Conservation (phyloP, 495 filamentous ascomycete species). For the Lasiosphaeriaceae sp. region DNA sequence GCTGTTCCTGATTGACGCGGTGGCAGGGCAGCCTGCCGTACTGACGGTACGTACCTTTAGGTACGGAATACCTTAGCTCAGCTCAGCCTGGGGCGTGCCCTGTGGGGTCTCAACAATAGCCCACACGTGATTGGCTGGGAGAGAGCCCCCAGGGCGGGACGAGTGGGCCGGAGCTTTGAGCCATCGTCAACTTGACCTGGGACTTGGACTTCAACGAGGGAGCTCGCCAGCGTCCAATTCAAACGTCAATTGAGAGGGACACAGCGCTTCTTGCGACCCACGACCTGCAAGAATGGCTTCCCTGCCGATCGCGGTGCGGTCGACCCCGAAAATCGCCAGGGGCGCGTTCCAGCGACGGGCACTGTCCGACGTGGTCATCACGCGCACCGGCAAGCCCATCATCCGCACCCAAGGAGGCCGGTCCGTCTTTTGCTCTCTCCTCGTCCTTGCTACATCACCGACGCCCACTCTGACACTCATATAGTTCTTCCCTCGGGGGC, state of each 20-base stretch:
- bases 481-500: slow-evolving; percentile 51
- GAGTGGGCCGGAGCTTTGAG: slow-evolving; percentile 22
- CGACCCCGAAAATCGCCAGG: slow-evolving; percentile 28
- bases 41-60: neutral
- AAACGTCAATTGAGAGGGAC: slow-evolving; percentile 32
- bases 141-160: neutral
- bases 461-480: slow-evolving; percentile 64
- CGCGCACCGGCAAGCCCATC: slow-evolving; percentile 82
- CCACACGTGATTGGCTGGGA: slow-evolving; percentile 16
- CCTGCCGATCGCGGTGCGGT: slow-evolving; percentile 46
- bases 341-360: slow-evolving; percentile 40
- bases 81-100: neutral
- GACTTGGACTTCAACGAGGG: slow-evolving; percentile 12
- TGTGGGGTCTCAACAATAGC: neutral
- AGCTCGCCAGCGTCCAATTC: slow-evolving; percentile 20
- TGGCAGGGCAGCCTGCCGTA: slow-evolving; percentile 27
- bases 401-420: slow-evolving; percentile 77
- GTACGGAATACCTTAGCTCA: slow-evolving; percentile 18
- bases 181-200: slow-evolving; percentile 7
- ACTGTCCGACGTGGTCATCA: slow-evolving; percentile 77
- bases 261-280: slow-evolving; percentile 31
- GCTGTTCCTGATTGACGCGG: slow-evolving; percentile 16
- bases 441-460: slow-evolving; percentile 45
- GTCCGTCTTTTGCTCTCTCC: slow-evolving; percentile 51
- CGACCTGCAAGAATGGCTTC: slow-evolving; percentile 42